Percentiles rank a stretch among this genome's conserved stretches.
These are phyloP conservation scores for Coemansia sp. DNA, from an alignment of 192 early-diverging fungal genomes.

Conservation along the genomic window DNA sequence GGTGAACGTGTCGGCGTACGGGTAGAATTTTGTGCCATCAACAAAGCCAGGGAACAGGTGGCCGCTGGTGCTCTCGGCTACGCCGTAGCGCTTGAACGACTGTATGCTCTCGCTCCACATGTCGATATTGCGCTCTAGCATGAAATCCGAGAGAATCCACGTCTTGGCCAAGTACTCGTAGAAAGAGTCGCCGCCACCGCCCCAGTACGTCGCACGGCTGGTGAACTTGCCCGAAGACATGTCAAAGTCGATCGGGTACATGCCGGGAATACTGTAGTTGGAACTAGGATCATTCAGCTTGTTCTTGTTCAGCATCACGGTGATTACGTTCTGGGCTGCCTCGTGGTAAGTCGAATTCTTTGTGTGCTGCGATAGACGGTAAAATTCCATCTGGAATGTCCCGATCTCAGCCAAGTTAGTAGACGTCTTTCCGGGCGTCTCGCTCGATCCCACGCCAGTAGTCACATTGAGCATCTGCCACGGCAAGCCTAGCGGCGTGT, in stretches of 20 bases:
- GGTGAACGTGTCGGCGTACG: slow-evolving; percentile 47
- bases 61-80: slow-evolving; percentile 34
- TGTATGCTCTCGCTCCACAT: slow-evolving; percentile 52
- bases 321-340: slow-evolving; percentile 64
- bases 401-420: slow-evolving; percentile 72
- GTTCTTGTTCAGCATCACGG: slow-evolving; percentile 40
- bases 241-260: slow-evolving; percentile 42
- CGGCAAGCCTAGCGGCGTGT: slow-evolving; percentile 69
- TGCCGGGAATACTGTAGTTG: slow-evolving; percentile 37
- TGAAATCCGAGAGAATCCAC: slow-evolving; percentile 70
- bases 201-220: slow-evolving; percentile 55
- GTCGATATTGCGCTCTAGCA: slow-evolving; percentile 50
- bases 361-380: slow-evolving; percentile 80
- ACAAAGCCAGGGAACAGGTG: slow-evolving; percentile 40
- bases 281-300: slow-evolving; percentile 17
- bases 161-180: slow-evolving; percentile 95
- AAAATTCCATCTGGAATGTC: slow-evolving; percentile 87
- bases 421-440: slow-evolving; percentile 41
- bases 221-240: slow-evolving; percentile 39
- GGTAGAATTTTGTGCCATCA: slow-evolving; percentile 46
- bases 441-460: slow-evolving; percentile 54
- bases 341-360: slow-evolving; percentile 79
- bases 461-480: slow-evolving; percentile 69
- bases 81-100: slow-evolving; percentile 28
- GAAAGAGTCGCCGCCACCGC: slow-evolving; percentile 88